Percentiles rank a stretch among this genome's conserved stretches.
Evolutionary conservation across 2,329 filamentous ascomycete species (phyloP).

Genomic region (Botryotinia globosa): DNA sequence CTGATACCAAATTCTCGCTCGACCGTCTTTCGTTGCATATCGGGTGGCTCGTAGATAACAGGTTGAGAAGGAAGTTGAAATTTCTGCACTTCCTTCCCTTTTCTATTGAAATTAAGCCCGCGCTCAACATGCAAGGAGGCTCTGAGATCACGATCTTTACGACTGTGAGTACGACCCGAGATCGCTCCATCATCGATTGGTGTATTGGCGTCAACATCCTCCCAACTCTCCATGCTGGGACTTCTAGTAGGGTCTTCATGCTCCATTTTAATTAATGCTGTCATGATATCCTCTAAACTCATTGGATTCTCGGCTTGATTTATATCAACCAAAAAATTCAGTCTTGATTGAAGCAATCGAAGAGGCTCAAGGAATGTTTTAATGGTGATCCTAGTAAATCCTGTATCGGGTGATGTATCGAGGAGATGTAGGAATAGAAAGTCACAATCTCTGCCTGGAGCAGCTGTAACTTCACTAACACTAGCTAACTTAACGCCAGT

Average conservation of each 20-base stretch:
- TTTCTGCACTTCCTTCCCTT: conserved; percentile 47
- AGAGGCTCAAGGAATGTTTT: conserved; percentile 92
- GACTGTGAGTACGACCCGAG: conserved; percentile 39
- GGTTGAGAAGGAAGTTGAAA: conserved; percentile 80
- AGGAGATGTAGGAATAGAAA: conserved; percentile 79
- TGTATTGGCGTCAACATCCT: conserved; percentile 66
- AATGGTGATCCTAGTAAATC: conserved; percentile 63
- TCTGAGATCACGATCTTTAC: conserved; percentile 50
- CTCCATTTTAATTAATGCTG: conserved; percentile 72
- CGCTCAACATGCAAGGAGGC: conserved; percentile 61
- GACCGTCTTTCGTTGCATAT: conserved; percentile 71
- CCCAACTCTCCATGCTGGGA: conserved; percentile 85
- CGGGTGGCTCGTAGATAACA: conserved; percentile 79
- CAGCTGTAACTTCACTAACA: conserved; percentile 85
- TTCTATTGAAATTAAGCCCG: conserved; percentile 48
- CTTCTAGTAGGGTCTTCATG: conserved; percentile 57
- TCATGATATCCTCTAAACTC: conserved; percentile 67
- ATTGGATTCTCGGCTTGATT: conserved; percentile 69
- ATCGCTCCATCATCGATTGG: conserved; percentile 58
- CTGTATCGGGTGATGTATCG: conserved; percentile 29
- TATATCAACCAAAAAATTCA: conserved; percentile 84
- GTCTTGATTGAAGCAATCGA: conserved; percentile 72
- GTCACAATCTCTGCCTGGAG: conserved; percentile 86
- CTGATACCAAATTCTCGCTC: conserved; percentile 87
- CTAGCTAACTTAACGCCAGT: conserved; percentile 70